phyloP scores from a whole-genome alignment of 495 filamentous ascomycete species.

The Penicillium lividum region DNA sequence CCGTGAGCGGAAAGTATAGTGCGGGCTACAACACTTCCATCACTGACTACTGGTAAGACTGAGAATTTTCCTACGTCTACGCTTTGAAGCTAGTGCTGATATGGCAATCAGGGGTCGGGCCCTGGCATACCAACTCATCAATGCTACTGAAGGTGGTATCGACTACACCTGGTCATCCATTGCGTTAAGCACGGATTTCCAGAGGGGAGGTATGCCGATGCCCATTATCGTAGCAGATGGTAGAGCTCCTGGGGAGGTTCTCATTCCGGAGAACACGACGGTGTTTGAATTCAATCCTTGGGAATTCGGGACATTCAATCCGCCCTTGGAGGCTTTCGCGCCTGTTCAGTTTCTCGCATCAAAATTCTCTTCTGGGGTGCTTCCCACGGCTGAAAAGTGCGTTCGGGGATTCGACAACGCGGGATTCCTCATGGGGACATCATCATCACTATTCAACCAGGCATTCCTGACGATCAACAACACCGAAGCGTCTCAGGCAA shows the following conservation, averaged over 20 bases:
- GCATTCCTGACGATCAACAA: constrained; percentile 65
- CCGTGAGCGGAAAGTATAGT: constrained; percentile 64
- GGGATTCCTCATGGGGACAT: constrained; percentile 87
- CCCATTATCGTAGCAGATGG: constrained; percentile 80
- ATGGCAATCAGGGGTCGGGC: constrained; percentile 55
- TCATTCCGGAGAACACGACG: constrained; percentile 76
- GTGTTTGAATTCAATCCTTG: constrained; percentile 86
- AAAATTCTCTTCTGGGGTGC: constrained; percentile 66
- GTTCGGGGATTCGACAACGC: constrained; percentile 81
- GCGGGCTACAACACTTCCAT: constrained; percentile 76
- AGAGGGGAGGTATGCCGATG: constrained; percentile 72
- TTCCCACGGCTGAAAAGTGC: constrained; percentile 61
- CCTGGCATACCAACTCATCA: constrained; percentile 80
- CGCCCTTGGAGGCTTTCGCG: constrained; percentile 75
- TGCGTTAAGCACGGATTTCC: constrained; percentile 64
- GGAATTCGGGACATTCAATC: constrained; percentile 85
- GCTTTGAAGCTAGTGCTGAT: constrained; percentile 12
- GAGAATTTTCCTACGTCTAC: neutral
- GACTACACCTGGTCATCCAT: constrained; percentile 88
- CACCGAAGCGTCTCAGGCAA: constrained; percentile 50
- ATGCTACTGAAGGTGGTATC: constrained; percentile 73
- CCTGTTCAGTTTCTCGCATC: constrained; percentile 77
- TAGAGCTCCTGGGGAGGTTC: constrained; percentile 61
- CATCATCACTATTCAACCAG: constrained; percentile 85
- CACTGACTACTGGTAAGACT: constrained; percentile 78